Evolutionary conservation across 108 stramenopile genomes (phyloP).

Genomic region (Fragilaria crotonensis): DNA sequence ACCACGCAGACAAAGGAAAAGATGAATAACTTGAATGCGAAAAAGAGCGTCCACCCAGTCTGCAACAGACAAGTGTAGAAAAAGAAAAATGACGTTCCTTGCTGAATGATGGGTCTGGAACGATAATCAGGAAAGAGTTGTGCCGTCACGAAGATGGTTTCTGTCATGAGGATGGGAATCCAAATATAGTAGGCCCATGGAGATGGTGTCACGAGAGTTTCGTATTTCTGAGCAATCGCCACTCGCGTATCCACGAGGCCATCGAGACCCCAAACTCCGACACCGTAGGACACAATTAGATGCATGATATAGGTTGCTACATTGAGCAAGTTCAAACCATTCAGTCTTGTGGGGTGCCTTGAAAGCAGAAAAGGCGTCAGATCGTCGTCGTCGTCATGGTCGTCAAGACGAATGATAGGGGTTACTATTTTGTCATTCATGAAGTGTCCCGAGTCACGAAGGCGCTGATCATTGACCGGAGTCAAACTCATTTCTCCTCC

Average conservation of each 20-base stretch:
- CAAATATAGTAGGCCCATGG: conserved; percentile 41
- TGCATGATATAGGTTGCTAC: conserved; percentile 31
- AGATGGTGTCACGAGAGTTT: conserved; percentile 51
- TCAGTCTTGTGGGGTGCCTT: conserved; percentile 22
- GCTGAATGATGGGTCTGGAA: conserved; percentile 38
- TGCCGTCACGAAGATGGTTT: conserved; percentile 37
- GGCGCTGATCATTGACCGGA: neutral
- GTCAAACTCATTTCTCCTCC: neutral
- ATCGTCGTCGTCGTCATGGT: neutral
- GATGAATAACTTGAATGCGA: conserved; percentile 38
- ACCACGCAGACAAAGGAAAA: conserved; percentile 38
- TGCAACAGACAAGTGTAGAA: conserved; percentile 44
- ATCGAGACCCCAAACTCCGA: conserved; percentile 44
- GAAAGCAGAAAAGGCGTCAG: neutral
- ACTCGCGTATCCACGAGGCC: conserved; percentile 29
- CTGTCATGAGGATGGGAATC: conserved; percentile 36
- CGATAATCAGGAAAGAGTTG: conserved; percentile 44
- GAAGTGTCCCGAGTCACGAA: neutral
- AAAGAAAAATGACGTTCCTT: conserved; percentile 40
- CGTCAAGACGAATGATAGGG: neutral
- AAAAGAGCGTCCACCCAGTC: conserved; percentile 48
- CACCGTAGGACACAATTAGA: conserved; percentile 40
- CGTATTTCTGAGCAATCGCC: conserved; percentile 24
- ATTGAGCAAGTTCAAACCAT: conserved; percentile 47
- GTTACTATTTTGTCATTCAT: neutral